Conservation (phyloP, 768 basidiomycete genomes). For the Tylopilus rubrobrunneus region DNA sequence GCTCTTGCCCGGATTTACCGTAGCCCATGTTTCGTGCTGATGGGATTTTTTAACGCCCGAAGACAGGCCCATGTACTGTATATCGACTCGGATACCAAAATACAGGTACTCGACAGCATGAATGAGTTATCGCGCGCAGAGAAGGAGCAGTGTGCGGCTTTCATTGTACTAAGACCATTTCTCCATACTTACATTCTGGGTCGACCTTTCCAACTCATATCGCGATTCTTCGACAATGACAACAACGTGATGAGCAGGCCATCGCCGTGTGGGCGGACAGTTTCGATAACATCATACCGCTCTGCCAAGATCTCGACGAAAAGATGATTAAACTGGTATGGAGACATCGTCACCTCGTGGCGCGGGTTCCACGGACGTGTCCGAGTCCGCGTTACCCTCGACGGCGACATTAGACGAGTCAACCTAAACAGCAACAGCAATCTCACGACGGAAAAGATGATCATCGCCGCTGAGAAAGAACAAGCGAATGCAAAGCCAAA, state of each 20-base stretch:
- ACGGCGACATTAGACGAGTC: slow-evolving; percentile 48
- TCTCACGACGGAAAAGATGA: slow-evolving; percentile 12
- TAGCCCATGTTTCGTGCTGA: neutral
- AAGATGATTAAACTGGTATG: slow-evolving; percentile 82
- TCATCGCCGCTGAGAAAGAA: slow-evolving; percentile 23
- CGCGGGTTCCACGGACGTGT: slow-evolving; percentile 27
- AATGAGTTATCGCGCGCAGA: slow-evolving; percentile 68
- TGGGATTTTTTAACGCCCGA: slow-evolving; percentile 32
- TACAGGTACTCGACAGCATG: slow-evolving; percentile 78
- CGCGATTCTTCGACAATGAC: neutral
- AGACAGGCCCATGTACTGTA: slow-evolving; percentile 56
- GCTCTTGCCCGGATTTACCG: neutral
- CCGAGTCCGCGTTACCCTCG: slow-evolving; percentile 41
- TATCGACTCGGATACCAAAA: slow-evolving; percentile 76
- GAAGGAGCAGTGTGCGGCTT: slow-evolving; percentile 91
- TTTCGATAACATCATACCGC: slow-evolving; percentile 71
- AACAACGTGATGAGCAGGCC: slow-evolving; percentile 74
- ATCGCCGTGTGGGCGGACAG: slow-evolving; percentile 83
- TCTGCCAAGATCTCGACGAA: slow-evolving; percentile 66
- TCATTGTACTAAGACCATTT: slow-evolving; percentile 58
- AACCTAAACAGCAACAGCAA: slow-evolving; percentile 50
- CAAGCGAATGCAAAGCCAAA: neutral
- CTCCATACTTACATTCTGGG: neutral
- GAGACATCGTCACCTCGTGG: slow-evolving; percentile 39
- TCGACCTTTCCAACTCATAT: neutral